Base-by-base conservation (phyloP, 2,329 filamentous ascomycete species). In the Exutisphaerella laricina region DNA sequence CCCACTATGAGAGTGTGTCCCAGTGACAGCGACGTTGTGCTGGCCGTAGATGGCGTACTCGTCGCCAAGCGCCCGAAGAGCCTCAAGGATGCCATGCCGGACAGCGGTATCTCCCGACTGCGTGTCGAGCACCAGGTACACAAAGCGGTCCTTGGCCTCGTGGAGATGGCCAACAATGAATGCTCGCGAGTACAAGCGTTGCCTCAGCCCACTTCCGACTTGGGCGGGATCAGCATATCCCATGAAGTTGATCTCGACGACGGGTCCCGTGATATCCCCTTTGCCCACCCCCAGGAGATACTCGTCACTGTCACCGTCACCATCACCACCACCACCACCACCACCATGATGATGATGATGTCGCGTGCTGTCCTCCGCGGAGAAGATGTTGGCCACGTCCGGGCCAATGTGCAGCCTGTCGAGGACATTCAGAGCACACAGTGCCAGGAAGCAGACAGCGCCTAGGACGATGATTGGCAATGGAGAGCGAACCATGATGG, bases 1-100 rank as follows among this genome's bases (percentile, higher is more conserved):
- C 0, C 89, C 90, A 17, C 88, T 83, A 67, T 97, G 90, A 18
- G 86, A 92, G 64, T 97, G 90, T 0, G 90, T 97, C 41, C 89
- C 90, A 0, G 88, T 94, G 16, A 97, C 77, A 23, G 90, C 90
- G 25, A 96, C 69, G 59, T 95, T 97, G 55, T 85, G 76, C 57
- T 85, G 77, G 34, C 75, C 78, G 65, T 96, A 97, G 20, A 82
- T 67, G 1, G 77, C 71, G 62, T 89, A 95, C 3, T 84, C 81
- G 12, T 72, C 64, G 0, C 89, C 90, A 5, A 94, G 68, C 0
- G 69, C 71, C 28, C 73, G 70, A 6, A 97, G 71, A 1, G 79
- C 85, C 41, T 90, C 75, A 8, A 97, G 67, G 34, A 96, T 88
- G n/a, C 89, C 89, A 63, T 88, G 80, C 10, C 89, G 78, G 30